phyloP scores from a whole-genome alignment of 2,329 filamentous ascomycete species.

The Bertia moriformis region DNA sequence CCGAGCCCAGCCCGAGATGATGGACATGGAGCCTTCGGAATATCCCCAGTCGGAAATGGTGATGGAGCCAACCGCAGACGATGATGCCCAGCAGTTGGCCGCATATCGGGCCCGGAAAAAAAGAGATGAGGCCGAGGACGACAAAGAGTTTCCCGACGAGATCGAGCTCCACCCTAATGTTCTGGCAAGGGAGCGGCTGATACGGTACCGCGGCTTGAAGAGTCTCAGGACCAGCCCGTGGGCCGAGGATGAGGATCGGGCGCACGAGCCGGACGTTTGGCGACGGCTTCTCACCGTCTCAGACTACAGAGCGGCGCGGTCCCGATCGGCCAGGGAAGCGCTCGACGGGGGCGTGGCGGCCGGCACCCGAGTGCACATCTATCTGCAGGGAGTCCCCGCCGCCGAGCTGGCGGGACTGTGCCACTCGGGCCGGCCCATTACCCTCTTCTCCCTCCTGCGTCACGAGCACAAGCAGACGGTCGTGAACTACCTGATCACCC shows the following conservation, averaged over 20 bases:
- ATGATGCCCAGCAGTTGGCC: conserved; percentile 60
- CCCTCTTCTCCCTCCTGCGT: conserved; percentile 72
- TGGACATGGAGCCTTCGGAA: conserved; percentile 73
- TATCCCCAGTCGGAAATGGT: conserved; percentile 93
- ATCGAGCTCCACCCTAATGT: conserved; percentile 85
- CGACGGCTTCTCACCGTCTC: conserved; percentile 67
- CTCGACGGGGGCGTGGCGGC: conserved; percentile 75
- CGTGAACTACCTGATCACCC: conserved; percentile 77
- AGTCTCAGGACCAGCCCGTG: conserved; percentile 75
- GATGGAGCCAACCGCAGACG: conserved; percentile 70
- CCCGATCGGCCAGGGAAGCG: conserved; percentile 64
- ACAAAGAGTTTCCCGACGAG: conserved; percentile 92
- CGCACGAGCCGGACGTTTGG: conserved; percentile 84
- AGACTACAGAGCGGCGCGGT: conserved; percentile 75
- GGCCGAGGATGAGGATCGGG: conserved; percentile 75
- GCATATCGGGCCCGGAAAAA: conserved; percentile 69
- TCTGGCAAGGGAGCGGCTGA: conserved; percentile 69
- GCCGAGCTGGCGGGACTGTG: conserved; percentile 27
- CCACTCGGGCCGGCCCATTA: conserved; percentile 43
- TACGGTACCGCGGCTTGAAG: conserved; percentile 81
- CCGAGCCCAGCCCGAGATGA: conserved; percentile 48
- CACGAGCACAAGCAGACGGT: conserved; percentile 91
- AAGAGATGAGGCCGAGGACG: conserved; percentile 69
- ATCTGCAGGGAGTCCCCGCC: conserved; percentile 46
- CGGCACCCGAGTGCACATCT: conserved; percentile 69